Evolutionary conservation across 2,329 filamentous ascomycete species (phyloP), one percentile per base, ranked within the genome.

Genomic region (Fusarium humuli): DNA sequence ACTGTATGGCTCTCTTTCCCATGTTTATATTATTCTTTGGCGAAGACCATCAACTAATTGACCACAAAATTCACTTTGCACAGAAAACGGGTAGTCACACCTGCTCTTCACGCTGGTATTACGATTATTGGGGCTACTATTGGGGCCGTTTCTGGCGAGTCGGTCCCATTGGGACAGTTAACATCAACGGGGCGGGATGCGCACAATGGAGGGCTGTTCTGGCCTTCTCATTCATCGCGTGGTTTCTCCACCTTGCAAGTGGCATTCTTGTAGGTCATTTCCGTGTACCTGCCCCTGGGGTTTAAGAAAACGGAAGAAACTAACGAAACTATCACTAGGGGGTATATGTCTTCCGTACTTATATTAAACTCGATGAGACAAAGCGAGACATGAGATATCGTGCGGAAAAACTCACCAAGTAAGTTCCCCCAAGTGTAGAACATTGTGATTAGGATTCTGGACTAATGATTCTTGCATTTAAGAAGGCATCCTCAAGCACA

Each of bases 171-270:
- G 50, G 57, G 13, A 41, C 20, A 2, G 57, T 60, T 0, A 1
- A 55, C 9, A 5, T 57, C 7, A 5, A 11, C 9, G 2, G 16
- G 8, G 41, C 20, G 18, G 57, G 50, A 14, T 60, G 41, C 7
- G 2, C 25, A 7, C 29, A 30, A 2, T 57, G 41, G 30, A 27
- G 30, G 11, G 41, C 57, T 18, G 50, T 23, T 5, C 52, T 60
- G 14, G 52, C 57, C 1, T 60, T 60, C 23, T 16, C 50, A 6
- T 60, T 60, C 30, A 60, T 60, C 1, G 41, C 57, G 1, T 60
- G 57, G 52, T 60, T 60, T 12, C 57, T 60, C 13, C 52, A 60
- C 46, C 25, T 60, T 18, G 4, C 57, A 5, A 60, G 57, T 29
- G 57, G 57, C 2, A 5, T 60, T 3, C 57, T 60, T 4, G 57